Evolutionary conservation across 2,329 filamentous ascomycete genomes (phyloP).

Genomic region (Sordariomycetes sp.): DNA sequence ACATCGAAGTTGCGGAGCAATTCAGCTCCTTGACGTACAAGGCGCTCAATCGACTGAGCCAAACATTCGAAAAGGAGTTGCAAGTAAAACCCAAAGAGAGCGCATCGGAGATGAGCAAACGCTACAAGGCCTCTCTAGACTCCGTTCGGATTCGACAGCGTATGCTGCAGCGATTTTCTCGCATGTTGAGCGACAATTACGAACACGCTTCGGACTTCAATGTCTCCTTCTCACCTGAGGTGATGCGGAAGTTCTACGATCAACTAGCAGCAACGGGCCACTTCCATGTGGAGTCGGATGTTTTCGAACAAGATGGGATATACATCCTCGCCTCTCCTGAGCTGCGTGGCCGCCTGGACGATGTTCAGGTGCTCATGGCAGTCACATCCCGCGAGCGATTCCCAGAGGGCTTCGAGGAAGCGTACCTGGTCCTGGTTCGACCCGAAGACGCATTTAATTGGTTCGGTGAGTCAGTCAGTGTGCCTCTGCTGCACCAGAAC

Average conservation of each 20-base stretch:
- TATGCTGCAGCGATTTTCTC: slow-evolving; percentile 91
- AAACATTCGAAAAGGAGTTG: slow-evolving; percentile 87
- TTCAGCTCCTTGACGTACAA: slow-evolving; percentile 93
- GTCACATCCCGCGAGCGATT: slow-evolving; percentile 48
- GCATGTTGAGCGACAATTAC: slow-evolving; percentile 84
- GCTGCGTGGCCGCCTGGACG: slow-evolving; percentile 64
- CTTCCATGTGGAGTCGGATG: slow-evolving; percentile 70
- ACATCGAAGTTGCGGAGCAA: slow-evolving; percentile 95
- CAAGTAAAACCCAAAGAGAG: slow-evolving; percentile 78
- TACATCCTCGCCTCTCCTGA: slow-evolving; percentile 80
- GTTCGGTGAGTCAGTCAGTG: slow-evolving; percentile 67
- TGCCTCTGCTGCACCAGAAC: slow-evolving; percentile 66
- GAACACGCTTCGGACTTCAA: slow-evolving; percentile 96
- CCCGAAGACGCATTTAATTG: slow-evolving; percentile 73
- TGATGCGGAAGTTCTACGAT: slow-evolving; percentile 69
- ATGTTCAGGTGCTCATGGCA: slow-evolving; percentile 78
- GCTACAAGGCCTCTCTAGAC: slow-evolving; percentile 91
- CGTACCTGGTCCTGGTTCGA: slow-evolving; percentile 73
- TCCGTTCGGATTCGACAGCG: slow-evolving; percentile 92
- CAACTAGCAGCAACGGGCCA: slow-evolving; percentile 75
- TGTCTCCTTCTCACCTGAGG: slow-evolving; percentile 60
- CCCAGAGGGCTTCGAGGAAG: slow-evolving; percentile 63
- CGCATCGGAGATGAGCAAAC: slow-evolving; percentile 83
- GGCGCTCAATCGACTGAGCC: slow-evolving; percentile 76
- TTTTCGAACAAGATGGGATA: slow-evolving; percentile 63